Percentiles rank a stretch among this genome's conserved stretches.
Evolutionary conservation across 1,139 yeast genomes (phyloP).

Genomic region (Scheffersomyces illinoinensis): DNA sequence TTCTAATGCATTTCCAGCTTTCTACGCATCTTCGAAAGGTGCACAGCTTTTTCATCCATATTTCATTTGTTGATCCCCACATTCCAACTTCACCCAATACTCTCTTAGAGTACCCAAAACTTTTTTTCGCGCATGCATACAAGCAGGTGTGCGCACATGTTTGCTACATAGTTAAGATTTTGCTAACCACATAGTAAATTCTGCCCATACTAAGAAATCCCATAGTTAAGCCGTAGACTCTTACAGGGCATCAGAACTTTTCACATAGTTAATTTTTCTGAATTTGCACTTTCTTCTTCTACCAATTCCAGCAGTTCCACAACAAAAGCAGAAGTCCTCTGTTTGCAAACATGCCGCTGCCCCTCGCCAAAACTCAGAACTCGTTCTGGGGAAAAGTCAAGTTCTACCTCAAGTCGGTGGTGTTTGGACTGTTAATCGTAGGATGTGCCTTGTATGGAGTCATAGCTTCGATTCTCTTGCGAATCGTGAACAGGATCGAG

Average conservation of each 20-base stretch:
- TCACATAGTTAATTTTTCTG: not conserved
- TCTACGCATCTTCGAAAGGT: not conserved
- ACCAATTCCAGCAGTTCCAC: not conserved
- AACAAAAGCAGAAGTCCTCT: not conserved
- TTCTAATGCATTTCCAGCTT: not conserved
- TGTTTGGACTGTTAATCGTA: conserved; percentile 54
- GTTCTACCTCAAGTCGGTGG: conserved; percentile 55
- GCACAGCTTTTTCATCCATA: not conserved
- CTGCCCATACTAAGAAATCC: not conserved
- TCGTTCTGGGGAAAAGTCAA: conserved; percentile 23
- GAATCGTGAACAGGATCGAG: conserved; percentile 72
- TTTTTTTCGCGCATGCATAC: not conserved
- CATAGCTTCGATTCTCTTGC: conserved; percentile 65
- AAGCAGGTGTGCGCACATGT: not conserved
- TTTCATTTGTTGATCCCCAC: not conserved
- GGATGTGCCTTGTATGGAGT: conserved; percentile 76
- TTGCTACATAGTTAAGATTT: not conserved
- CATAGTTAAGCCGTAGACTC: not conserved
- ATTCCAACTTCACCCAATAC: not conserved
- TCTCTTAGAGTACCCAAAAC: not conserved
- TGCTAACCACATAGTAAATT: not conserved
- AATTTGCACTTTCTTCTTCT: not conserved
- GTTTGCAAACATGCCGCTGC: not conserved
- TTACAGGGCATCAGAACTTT: not conserved
- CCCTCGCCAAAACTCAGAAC: not conserved